phyloP scores from a whole-genome alignment of 192 early-diverging fungal genomes.

The Jimgerdemannia flammicorona region DNA sequence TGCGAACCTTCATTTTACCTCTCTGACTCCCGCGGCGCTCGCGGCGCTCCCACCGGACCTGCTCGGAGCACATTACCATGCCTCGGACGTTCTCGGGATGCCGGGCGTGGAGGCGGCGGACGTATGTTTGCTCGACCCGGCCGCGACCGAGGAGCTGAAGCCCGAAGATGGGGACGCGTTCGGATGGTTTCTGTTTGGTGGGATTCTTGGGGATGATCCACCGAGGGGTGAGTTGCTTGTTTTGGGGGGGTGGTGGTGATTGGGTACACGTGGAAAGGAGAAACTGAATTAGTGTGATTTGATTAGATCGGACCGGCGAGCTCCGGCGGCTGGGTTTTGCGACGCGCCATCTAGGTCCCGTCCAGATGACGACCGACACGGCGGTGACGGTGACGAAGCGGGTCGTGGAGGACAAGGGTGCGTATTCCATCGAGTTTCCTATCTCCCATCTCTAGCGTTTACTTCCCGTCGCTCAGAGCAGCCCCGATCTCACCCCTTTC shows the following conservation, averaged over 20 bases:
- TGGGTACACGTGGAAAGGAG: neutral
- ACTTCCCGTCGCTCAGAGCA: too few relatives aligned
- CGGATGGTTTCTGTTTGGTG: conserved; percentile 80
- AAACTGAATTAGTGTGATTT: neutral
- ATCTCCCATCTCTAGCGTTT: neutral
- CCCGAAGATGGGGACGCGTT: conserved; percentile 65
- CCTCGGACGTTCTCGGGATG: conserved; percentile 46
- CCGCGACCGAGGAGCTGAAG: conserved; percentile 44
- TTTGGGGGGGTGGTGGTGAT: neutral
- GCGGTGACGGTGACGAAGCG: conserved; percentile 68
- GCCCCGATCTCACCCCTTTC: neutral
- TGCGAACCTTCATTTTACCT: conserved; percentile 57
- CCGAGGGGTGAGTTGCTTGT: conserved; percentile 41
- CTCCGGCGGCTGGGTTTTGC: conserved; percentile 68
- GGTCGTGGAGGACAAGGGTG: conserved; percentile 62
- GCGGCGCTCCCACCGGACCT: conserved; percentile 34
- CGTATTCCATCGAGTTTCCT: neutral
- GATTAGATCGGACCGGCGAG: conserved; percentile 49
- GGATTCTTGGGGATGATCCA: conserved; percentile 71
- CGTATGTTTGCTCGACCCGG: conserved; percentile 73
- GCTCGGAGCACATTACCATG: conserved; percentile 43
- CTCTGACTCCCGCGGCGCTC: conserved; percentile 46
- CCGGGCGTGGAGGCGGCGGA: conserved; percentile 44
- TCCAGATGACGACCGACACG: conserved; percentile 88
- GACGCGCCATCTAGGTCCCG: conserved; percentile 64